A percentile compares a stretch with the other conserved stretches of the same genome.
Conservation (phyloP, 768 basidiomycete species). For the Rhodotorula taiwanensis region DNA sequence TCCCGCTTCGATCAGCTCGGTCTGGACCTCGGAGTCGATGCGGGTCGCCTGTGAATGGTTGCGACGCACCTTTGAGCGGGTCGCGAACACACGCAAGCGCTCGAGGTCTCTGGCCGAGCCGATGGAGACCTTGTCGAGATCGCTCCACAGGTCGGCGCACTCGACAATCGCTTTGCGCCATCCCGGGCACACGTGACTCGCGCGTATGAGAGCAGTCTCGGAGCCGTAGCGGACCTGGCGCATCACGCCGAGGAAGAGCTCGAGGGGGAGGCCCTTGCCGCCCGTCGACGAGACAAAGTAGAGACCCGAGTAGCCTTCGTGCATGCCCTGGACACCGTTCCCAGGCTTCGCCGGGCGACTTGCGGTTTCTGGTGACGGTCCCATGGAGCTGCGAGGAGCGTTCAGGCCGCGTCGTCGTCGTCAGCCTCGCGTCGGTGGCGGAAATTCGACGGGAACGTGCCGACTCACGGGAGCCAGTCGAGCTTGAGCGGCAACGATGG, state of each 20-base stretch:
- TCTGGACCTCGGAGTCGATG: too few species aligned
- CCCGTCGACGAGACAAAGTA: neutral
- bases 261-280: neutral
- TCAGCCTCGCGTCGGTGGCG: too few species aligned
- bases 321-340: neutral
- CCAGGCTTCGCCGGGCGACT: too few species aligned
- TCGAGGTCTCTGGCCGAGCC: neutral
- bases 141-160: constrained; percentile 1
- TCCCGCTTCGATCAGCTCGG: too few species aligned
- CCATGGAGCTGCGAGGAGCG: too few species aligned
- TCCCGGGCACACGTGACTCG: neutral
- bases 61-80: constrained; percentile 4
- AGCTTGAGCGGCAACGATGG: too few species aligned
- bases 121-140: constrained; percentile 1
- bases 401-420: too few species aligned
- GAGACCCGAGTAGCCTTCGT: constrained; percentile 1
- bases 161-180: constrained; percentile 19
- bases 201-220: neutral
- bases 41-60: too few species aligned
- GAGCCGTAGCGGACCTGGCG: neutral
- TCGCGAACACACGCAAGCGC: neutral
- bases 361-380: too few species aligned
- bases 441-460: too few species aligned
- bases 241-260: constrained; percentile 18
- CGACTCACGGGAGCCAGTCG: too few species aligned